A percentile compares a stretch with the other conserved stretches of the same genome.
Evolutionary conservation across 1,284 basidiomycete species (phyloP).

Genomic region (Heterobasidion irregulare): DNA sequence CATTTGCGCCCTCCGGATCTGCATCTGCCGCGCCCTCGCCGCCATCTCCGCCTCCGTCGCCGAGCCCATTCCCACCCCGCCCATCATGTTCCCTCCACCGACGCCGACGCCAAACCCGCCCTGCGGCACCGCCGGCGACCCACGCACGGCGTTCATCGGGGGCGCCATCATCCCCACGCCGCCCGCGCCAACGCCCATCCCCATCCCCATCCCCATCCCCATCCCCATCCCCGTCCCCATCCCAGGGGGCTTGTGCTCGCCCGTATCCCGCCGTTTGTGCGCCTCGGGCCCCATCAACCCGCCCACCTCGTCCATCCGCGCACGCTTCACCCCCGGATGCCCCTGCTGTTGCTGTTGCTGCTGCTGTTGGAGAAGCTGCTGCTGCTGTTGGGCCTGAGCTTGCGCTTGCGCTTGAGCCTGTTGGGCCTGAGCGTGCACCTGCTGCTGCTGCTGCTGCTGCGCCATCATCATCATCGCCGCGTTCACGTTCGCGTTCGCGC

Average conservation of each 20-base stretch:
- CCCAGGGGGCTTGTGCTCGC: neutral
- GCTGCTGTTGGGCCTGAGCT: too few species aligned
- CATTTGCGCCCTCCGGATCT: neutral
- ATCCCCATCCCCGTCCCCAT: too few species aligned
- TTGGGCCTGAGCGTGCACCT: neutral
- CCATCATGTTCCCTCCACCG: neutral
- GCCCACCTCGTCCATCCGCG: neutral
- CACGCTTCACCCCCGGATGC: neutral
- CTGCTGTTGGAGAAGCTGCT: neutral
- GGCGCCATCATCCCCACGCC: neutral
- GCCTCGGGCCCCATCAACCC: neutral
- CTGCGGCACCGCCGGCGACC: neutral
- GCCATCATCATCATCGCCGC: neutral
- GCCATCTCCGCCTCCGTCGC: neutral
- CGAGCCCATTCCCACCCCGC: neutral
- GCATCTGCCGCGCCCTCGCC: neutral
- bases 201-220: neutral
- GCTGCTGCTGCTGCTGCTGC: too few species aligned
- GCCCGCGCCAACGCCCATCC: neutral
- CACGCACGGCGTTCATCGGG: too few species aligned
- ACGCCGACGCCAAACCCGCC: neutral
- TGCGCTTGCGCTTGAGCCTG: too few species aligned
- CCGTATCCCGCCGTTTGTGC: slow-evolving; percentile 1
- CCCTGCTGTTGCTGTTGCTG: neutral
- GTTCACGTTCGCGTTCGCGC: neutral